A percentile compares a stretch with the other conserved stretches of the same genome.
These are phyloP conservation scores for Elsinoe fawcettii DNA, from an alignment of 2,329 filamentous ascomycete genomes.

Conservation along the genomic window DNA sequence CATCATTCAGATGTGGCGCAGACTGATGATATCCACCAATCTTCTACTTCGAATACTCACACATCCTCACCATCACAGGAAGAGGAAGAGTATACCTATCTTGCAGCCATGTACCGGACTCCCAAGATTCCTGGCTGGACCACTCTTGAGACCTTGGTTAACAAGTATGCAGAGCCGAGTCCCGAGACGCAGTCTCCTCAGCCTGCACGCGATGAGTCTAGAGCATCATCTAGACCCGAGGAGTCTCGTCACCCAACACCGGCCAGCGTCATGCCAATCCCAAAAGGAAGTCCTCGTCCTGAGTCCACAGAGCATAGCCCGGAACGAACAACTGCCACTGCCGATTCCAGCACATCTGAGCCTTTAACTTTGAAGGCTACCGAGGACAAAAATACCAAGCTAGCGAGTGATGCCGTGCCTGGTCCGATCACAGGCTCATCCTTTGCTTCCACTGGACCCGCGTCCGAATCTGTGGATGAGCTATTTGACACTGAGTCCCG, in stretches of 20 bases:
- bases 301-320: background rate
- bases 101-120: background rate
- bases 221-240: background rate
- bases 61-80: background rate
- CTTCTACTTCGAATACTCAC: background rate
- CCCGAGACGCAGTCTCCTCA: background rate
- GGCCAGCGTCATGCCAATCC: background rate
- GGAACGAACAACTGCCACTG: background rate
- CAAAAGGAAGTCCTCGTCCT: too few species aligned
- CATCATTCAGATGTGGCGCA: background rate
- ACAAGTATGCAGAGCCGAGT: background rate
- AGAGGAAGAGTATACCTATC: background rate
- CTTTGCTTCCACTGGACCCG: conserved; percentile 5
- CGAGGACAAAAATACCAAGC: background rate
- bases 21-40: background rate
- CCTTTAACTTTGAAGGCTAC: background rate
- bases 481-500: conserved; percentile 3
- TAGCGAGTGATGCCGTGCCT: background rate
- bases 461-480: conserved; percentile 3
- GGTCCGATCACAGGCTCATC: background rate
- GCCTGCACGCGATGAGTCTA: background rate
- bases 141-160: background rate
- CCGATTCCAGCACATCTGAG: background rate
- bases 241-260: background rate
- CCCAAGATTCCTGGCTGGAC: background rate